Base-by-base conservation (phyloP, 495 filamentous ascomycete species). In the Lasiosphaeris hirsuta region DNA sequence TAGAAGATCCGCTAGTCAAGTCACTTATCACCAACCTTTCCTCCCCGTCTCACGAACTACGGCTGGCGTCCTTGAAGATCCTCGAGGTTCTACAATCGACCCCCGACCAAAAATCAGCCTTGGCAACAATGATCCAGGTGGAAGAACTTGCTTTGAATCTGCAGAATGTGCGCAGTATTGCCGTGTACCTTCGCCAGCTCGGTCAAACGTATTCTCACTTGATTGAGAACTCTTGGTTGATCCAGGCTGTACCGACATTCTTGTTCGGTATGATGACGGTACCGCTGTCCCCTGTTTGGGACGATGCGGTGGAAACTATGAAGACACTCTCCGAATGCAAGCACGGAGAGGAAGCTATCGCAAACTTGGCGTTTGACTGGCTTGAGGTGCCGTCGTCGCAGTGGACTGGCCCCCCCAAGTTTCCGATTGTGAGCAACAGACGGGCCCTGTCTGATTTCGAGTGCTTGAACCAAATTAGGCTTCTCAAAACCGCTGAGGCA, bases 181-280 rank as follows among this genome's bases (percentile, higher is more conserved):
- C 90, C 7, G 93, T 97, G 79, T 86, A 93, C 54, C 81, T 95
- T 40, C 87, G 94, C 36, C 90, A 88, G 61, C 80, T 97, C 34
- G 72, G 71, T 76, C 84, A 45, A 66, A 81, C 56, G 61, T 86
- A 63, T 89, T 84, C 72, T 64, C 82, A 53, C 68, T 75, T 69
- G 63, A 81, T 48, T 61, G 74, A 60, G 64, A 78, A 79, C 47
- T 79, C 77, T 10, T 91, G 87, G 86, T 76, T 96, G 63, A 73
- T 81, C 34, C 78, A 77, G 60, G 78, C 92, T 6, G 79, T 97
- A 33, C 89, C 92, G 1, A 77, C 84, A 11, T 97, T 91, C 62
- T 86, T 89, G 63, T 97, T 97, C 67, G 93, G 92, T 41, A 81
- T 97, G 61, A 82, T 96, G 52, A 94, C 91, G 4, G 85, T 93